phyloP scores from a whole-genome alignment of 164 flowering plant genomes.

The Taxillus chinensis region DNA sequence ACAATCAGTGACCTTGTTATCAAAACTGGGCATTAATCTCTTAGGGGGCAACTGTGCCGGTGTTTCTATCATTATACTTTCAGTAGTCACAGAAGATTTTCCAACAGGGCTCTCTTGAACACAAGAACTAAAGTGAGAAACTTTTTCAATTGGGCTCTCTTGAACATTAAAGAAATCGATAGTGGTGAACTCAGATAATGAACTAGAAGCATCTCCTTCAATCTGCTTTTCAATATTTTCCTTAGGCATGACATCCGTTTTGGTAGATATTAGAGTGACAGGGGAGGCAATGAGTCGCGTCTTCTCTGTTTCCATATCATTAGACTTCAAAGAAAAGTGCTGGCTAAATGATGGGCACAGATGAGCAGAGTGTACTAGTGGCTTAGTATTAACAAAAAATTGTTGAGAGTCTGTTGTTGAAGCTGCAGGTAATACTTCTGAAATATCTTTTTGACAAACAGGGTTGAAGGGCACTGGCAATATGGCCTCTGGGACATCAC shows the following conservation, averaged over 20 bases:
- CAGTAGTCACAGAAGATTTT: slow-evolving; percentile 17
- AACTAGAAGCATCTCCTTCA: slow-evolving; percentile 8
- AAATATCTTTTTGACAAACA: slow-evolving; percentile 6
- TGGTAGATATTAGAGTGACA: slow-evolving; percentile 9
- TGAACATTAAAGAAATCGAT: slow-evolving; percentile 4
- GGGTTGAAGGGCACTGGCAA: slow-evolving; percentile 42
- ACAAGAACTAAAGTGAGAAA: background rate
- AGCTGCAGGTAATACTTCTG: slow-evolving; percentile 10
- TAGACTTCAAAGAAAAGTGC: slow-evolving; percentile 25
- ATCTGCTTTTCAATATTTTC: slow-evolving; percentile 4
- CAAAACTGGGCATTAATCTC: slow-evolving; percentile 28
- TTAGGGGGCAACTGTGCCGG: slow-evolving; percentile 41
- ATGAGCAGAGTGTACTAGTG: slow-evolving; percentile 15
- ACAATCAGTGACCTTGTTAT: slow-evolving; percentile 11
- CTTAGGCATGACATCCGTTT: slow-evolving; percentile 6
- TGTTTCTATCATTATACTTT: slow-evolving; percentile 28
- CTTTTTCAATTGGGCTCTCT: slow-evolving; percentile 28
- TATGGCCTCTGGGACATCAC: slow-evolving; percentile 11
- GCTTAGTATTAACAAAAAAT: slow-evolving; percentile 15
- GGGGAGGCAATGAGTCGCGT: slow-evolving; percentile 14
- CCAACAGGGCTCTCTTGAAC: slow-evolving; percentile 24
- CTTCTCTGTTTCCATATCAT: slow-evolving; percentile 16
- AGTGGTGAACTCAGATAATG: slow-evolving; percentile 8
- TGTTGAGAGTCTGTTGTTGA: slow-evolving; percentile 11
- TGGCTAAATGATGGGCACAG: slow-evolving; percentile 21